These are phyloP conservation scores for Venturia carpophila DNA, from an alignment of 2,329 filamentous ascomycete genomes.

Conservation along the genomic window DNA sequence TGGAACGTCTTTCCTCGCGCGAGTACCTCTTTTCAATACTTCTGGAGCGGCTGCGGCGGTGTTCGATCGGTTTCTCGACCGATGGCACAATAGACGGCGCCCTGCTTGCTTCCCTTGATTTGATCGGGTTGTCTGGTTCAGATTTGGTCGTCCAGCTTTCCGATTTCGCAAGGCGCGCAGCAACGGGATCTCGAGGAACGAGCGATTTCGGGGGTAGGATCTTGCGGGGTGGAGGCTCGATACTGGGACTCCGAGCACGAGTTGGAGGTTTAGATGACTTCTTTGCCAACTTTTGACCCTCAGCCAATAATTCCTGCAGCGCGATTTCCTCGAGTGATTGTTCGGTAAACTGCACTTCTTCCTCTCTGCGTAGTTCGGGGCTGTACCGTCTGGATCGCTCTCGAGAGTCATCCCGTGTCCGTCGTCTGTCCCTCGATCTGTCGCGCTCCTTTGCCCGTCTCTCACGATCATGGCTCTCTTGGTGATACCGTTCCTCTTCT, in stretches of 20 bases:
- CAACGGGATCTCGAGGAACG: constrained; percentile 24
- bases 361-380: constrained; percentile 9
- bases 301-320: constrained; percentile 45
- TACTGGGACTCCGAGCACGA: constrained; percentile 38
- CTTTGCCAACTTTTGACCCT: constrained; percentile 48
- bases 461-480: constrained; percentile 28
- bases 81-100: constrained; percentile 18
- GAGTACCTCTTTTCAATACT: constrained; percentile 20
- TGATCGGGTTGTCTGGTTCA: constrained; percentile 18
- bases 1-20: constrained; percentile 17
- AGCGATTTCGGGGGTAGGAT: constrained; percentile 31
- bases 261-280: constrained; percentile 25
- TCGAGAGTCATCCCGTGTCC: constrained; percentile 21
- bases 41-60: constrained; percentile 25
- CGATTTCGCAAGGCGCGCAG: constrained; percentile 24
- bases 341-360: constrained; percentile 27
- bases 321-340: constrained; percentile 50
- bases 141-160: constrained; percentile 21
- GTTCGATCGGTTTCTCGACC: constrained; percentile 20
- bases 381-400: constrained; percentile 14
- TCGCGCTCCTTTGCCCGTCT: constrained; percentile 28
- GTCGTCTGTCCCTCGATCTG: constrained; percentile 27
- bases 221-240: constrained; percentile 38
- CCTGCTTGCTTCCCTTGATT: constrained; percentile 24
- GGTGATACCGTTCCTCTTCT: constrained; percentile 36